A percentile compares a stretch with the other conserved stretches of the same genome.
phyloP scores from a whole-genome alignment of 2,329 filamentous ascomycete genomes.

The Metarhizium sp. region DNA sequence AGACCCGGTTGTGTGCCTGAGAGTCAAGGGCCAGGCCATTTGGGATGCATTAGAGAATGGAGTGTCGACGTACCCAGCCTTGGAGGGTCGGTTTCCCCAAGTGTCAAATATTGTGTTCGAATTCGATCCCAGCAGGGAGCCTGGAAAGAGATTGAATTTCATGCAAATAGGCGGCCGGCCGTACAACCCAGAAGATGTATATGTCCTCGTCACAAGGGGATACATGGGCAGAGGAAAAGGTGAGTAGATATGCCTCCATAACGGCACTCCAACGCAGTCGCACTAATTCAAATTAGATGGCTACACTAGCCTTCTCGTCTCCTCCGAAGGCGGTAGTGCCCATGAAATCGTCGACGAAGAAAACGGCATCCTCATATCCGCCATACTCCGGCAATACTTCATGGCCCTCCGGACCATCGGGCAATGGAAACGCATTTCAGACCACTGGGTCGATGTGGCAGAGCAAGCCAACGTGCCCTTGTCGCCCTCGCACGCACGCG shows the following conservation, averaged over 20 bases:
- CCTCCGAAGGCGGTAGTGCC: conserved; percentile 65
- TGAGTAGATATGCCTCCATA: conserved; percentile 9
- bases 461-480: conserved; percentile 42
- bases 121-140: conserved; percentile 55
- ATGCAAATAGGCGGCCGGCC: conserved; percentile 52
- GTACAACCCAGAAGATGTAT: conserved; percentile 53
- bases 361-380: conserved; percentile 77
- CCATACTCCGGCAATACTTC: conserved; percentile 84
- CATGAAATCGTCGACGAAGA: conserved; percentile 79
- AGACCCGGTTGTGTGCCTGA: conserved; percentile 74
- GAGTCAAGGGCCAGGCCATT: conserved; percentile 61
- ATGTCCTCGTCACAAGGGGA: conserved; percentile 68
- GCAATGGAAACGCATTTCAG: conserved; percentile 65
- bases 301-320: conserved; percentile 64
- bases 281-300: conserved; percentile 46
- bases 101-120: conserved; percentile 74
- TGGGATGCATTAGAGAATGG: conserved; percentile 77
- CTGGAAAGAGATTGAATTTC: conserved; percentile 53
- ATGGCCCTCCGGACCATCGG: conserved; percentile 75
- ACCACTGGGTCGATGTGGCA: conserved; percentile 60
- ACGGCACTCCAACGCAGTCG: too few species aligned
- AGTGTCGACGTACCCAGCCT: conserved; percentile 68
- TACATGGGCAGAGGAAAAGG: conserved; percentile 82
- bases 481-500: conserved; percentile 17
- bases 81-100: conserved; percentile 78